Base-by-base conservation (phyloP, 768 basidiomycete species). In the Rhodotorula graminis region DNA sequence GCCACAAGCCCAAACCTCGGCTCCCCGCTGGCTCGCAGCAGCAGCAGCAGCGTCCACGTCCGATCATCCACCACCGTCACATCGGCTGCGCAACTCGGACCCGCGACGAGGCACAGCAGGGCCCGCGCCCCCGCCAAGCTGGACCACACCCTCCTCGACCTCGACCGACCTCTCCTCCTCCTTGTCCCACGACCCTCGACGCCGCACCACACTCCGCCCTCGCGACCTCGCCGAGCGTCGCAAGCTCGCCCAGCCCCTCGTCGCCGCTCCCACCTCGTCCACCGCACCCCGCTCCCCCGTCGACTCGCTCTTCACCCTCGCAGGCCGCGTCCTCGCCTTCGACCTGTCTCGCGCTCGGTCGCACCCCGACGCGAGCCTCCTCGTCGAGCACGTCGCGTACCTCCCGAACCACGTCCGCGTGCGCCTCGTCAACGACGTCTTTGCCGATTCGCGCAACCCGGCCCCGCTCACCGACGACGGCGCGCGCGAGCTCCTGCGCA, bases 351-450 rank as follows among this genome's bases (percentile, higher is more conserved):
- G 16, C 37, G 3, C 15, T 64, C 60, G 19, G n/a, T n/a, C n/a
- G n/a, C n/a, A n/a, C n/a, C n/a, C n/a, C n/a, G 23, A 42, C 27
- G 29, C 42, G 21, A n/a, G 64, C 16, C 27, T 65, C 18, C 55
- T 69, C 15, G 53, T 69, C 37, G 67, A 65, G 27, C 55, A 69
- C 37, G 49, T 73, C 11, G 64, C 52, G 2, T 73, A 52, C 60
- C 49, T 73, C 9, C 72, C 72, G 19, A 53, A 47, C 7, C 60
- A 65, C 53, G 37, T 73, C 25, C 53, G 67, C 3, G 10, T 69
- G 19, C 44, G 67, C 6, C 29, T 73, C 18, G 47, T 73, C 56
- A 37, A 37, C 37, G 67, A 69, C 16, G 63, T 73, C 19, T 47
- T 67, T 10, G 58, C 67, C 23, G 47, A 69, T 29, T 72, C 63